Evolutionary conservation across 2,329 filamentous ascomycete genomes (phyloP).

Genomic region (Penicillium sp.): DNA sequence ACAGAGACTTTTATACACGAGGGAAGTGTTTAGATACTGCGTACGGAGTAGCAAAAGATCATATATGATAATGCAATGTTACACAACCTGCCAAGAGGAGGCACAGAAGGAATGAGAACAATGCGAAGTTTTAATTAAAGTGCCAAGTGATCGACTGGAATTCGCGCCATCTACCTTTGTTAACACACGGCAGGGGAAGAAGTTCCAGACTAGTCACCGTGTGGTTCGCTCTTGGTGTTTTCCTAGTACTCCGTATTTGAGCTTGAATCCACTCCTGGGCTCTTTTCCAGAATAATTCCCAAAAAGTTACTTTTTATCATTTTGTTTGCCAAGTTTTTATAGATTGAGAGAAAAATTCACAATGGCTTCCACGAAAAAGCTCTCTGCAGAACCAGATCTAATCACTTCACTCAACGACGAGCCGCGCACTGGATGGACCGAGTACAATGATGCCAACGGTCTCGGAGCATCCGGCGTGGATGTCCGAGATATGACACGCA

Average conservation of each 20-base stretch:
- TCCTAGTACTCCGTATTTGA: too few relatives aligned
- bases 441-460: not conserved
- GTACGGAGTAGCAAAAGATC: too few relatives aligned
- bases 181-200: too few relatives aligned
- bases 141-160: not conserved
- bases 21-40: too few relatives aligned
- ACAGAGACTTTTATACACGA: too few relatives aligned
- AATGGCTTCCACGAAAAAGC: not conserved
- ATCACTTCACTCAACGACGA: not conserved
- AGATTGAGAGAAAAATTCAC: not conserved
- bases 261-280: too few relatives aligned
- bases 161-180: too few relatives aligned
- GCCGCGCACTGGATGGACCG: not conserved
- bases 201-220: too few relatives aligned
- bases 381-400: not conserved
- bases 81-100: not conserved
- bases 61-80: not conserved
- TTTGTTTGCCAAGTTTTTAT: too few relatives aligned
- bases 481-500: slow-evolving; percentile 24
- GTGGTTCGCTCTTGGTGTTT: too few relatives aligned
- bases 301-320: not conserved
- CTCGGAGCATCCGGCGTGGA: not conserved
- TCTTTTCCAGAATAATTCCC: too few relatives aligned
- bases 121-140: not conserved
- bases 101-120: not conserved